phyloP scores from a whole-genome alignment of 306 rosid species.

The Cajanus cajan region DNA sequence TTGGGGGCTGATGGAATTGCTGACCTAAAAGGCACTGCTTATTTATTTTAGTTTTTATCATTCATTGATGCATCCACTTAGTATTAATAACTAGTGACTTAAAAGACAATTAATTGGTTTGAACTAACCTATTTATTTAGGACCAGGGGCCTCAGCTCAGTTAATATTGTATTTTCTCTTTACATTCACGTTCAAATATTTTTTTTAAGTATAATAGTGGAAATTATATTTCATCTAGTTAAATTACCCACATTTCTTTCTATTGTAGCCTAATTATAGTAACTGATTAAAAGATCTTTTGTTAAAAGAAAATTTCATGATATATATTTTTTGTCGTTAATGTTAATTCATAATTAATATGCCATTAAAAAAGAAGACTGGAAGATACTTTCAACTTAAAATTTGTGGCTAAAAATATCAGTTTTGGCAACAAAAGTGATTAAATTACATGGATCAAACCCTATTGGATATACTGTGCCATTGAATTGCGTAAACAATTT shows the following conservation, averaged over 20 bases:
- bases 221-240: neutral
- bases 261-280: neutral
- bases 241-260: neutral
- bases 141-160: neutral
- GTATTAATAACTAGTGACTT: conserved; percentile 20
- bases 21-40: conserved; percentile 37
- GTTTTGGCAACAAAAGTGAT: neutral
- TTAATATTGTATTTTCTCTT: neutral
- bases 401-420: neutral
- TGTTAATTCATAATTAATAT: neutral
- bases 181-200: neutral
- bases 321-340: neutral
- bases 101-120: neutral
- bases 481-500: conserved; percentile 3
- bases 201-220: neutral
- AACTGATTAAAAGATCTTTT: neutral
- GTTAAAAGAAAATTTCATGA: neutral
- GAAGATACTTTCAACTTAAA: neutral
- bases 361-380: neutral
- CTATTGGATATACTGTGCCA: neutral
- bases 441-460: neutral
- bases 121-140: neutral
- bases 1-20: conserved; percentile 33
- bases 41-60: neutral
- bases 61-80: conserved; percentile 31